Evolutionary conservation across 148 eudicot genomes (phyloP).

Genomic region (Rhododendron henanense): DNA sequence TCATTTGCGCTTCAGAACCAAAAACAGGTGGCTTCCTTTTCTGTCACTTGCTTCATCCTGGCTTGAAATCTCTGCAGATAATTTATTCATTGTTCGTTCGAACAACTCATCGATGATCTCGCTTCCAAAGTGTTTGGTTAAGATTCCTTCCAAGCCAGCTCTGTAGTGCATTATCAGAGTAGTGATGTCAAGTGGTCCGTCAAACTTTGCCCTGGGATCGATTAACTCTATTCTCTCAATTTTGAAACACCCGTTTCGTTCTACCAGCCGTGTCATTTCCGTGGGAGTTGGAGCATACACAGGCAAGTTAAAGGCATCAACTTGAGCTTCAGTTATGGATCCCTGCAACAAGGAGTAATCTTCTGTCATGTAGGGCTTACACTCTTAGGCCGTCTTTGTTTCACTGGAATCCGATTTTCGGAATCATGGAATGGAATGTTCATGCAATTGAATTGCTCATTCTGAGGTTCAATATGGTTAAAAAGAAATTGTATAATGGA

Average conservation of each 20-base stretch:
- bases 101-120: slow-evolving; percentile 6
- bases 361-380: not conserved
- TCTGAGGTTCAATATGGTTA: not conserved
- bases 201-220: not conserved
- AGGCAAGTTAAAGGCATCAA: slow-evolving; percentile 16
- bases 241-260: slow-evolving; percentile 12
- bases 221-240: slow-evolving; percentile 4
- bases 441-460: not conserved
- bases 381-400: not conserved
- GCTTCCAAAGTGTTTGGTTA: slow-evolving; percentile 10
- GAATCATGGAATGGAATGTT: not conserved
- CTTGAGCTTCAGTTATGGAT: not conserved
- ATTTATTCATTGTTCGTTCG: not conserved
- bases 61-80: not conserved
- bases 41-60: not conserved
- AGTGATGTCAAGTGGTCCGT: not conserved
- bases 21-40: not conserved
- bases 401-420: not conserved
- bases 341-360: not conserved
- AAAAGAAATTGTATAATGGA: not conserved
- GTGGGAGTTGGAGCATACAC: slow-evolving; percentile 1
- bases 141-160: slow-evolving; percentile 5
- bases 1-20: slow-evolving; percentile 9
- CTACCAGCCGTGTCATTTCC: not conserved
- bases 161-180: not conserved